Evolutionary conservation across 352 stramenopile genomes (phyloP), one percentile per base, ranked within the genome.

Genomic region (Globisporangium mamillatum): DNA sequence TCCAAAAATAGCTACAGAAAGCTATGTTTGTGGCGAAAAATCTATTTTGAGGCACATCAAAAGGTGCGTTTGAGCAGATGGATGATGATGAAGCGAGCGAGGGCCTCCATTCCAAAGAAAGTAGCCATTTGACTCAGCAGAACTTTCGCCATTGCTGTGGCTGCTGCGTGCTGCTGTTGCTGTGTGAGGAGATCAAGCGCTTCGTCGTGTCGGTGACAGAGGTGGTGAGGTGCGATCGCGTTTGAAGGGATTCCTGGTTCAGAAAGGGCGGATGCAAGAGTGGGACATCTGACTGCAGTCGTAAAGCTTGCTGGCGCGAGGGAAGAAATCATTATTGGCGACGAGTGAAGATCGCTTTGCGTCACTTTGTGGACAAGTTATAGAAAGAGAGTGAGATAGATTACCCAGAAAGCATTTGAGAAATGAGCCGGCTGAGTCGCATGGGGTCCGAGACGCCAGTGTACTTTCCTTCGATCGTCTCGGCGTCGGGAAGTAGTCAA

Each of bases 381-480:
- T 50, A 46, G 38, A 46, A 14, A 46, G 38, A 44, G 10, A 16
- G 36, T 20, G 38, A 18, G 38, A 20, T 3, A 20, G 12, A 18
- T 4, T 5, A 20, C 4, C 8, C 14, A 48, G 41, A 9, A 1
- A 48, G 41, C 41, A 48, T 52, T 52, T 52, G 18, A 52, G 44
- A 22, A 6, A 84, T 84, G 77, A 74, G 69, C 58, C 69, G 74
- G 16, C 56, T 84, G 55, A 84, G 54, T 62, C 72, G 74, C 9
- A 38, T 84, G 18, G 76, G 69, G 6, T 79, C 73, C 22, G 75
- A 84, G 44, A 77, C 74, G 18, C 66, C 77, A 6, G 76, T 86
- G 52, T 84, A 73, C 41, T 81, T 91, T 32, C 80, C 82, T 6
- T 87, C 81, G 18, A 87, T 88, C 57, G 75, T 81, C 25, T 66